These are phyloP conservation scores for Exophiala sp. DNA, from an alignment of 2,329 filamentous ascomycete species.

Conservation along the genomic window DNA sequence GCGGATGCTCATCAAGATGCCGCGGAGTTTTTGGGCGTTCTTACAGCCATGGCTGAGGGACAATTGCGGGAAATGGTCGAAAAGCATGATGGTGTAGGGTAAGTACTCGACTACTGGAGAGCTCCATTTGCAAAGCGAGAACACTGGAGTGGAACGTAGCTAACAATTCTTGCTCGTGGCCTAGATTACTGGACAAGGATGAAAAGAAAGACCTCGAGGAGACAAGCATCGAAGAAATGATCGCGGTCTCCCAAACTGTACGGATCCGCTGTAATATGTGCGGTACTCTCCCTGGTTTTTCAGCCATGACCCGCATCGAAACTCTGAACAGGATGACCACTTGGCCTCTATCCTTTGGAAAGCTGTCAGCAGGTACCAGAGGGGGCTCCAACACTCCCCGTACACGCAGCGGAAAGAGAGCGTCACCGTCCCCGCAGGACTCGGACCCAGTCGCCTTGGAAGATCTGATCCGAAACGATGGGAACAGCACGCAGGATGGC, in stretches of 20 bases:
- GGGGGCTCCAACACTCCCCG: too few species aligned
- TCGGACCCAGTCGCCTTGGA: not conserved
- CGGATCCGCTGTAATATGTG: not conserved
- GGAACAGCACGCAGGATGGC: not conserved
- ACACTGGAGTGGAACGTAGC: too few species aligned
- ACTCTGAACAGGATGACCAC: not conserved
- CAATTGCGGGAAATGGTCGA: not conserved
- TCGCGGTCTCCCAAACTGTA: not conserved
- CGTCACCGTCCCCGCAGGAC: not conserved
- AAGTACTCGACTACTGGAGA: not conserved
- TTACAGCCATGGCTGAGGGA: not conserved
- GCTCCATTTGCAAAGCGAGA: too few species aligned
- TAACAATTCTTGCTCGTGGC: not conserved
- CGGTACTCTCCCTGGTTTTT: not conserved
- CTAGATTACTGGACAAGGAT: not conserved
- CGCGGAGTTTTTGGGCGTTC: conserved; percentile 4
- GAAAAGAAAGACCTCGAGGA: not conserved
- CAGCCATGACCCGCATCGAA: not conserved
- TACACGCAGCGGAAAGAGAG: not conserved
- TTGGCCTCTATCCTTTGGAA: not conserved
- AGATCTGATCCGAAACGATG: not conserved
- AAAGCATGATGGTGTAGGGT: not conserved
- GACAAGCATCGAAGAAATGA: not conserved
- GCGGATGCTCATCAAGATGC: conserved; percentile 3
- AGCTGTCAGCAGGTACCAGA: not conserved